Conservation (phyloP, 2,329 filamentous ascomycete species). For the Pseudophaeomoniella oleicola region DNA sequence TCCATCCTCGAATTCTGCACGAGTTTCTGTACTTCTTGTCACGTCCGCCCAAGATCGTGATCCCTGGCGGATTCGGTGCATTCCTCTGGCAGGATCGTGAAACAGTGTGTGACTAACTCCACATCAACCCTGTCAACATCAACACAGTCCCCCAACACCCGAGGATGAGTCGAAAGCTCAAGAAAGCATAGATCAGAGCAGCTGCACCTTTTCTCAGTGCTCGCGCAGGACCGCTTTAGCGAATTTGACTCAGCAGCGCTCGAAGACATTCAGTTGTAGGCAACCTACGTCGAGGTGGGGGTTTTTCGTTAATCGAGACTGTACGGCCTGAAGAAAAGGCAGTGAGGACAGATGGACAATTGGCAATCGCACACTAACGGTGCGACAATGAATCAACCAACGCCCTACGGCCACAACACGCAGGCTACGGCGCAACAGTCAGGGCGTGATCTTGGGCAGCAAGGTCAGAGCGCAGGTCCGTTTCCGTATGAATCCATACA, state of each 20-base stretch:
- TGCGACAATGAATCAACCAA: not conserved
- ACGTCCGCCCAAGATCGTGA: no score
- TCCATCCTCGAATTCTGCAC: no score
- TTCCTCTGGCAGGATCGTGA: no score
- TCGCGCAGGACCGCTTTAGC: not conserved
- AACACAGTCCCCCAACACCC: no score
- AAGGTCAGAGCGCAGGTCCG: constrained; percentile 38
- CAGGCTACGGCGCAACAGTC: not conserved
- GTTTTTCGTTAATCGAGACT: not conserved
- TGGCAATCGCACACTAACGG: not conserved
- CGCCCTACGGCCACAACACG: not conserved
- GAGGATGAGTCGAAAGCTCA: not conserved
- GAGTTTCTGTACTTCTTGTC: no score
- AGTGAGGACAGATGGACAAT: not conserved
- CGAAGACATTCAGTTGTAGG: not conserved
- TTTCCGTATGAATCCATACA: constrained; percentile 59
- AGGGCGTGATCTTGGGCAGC: constrained; percentile 4
- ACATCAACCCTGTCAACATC: no score
- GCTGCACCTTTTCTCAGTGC: not conserved
- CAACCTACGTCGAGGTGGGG: not conserved
- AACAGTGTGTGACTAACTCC: no score
- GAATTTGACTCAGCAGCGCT: not conserved
- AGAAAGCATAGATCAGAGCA: not conserved
- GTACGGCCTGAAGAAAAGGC: not conserved
- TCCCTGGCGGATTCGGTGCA: no score